Percentiles rank a stretch among this genome's conserved stretches.
These are phyloP conservation scores for Hypomyces perniciosus DNA, from an alignment of 2,329 filamentous ascomycete species.

Conservation along the genomic window DNA sequence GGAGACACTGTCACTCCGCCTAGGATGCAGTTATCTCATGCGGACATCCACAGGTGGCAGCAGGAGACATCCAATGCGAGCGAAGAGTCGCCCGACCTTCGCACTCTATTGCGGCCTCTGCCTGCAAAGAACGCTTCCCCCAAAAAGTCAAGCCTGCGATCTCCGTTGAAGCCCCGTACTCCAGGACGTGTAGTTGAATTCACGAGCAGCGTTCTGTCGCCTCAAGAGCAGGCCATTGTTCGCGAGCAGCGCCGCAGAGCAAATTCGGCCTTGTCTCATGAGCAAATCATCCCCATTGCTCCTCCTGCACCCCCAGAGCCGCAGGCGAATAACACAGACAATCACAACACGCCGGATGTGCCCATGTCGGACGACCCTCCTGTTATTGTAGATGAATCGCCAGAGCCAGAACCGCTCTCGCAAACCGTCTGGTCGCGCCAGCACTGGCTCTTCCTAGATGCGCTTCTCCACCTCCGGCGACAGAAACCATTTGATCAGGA, in stretches of 20 bases:
- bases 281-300: not conserved
- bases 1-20: constrained; percentile 29
- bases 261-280: constrained; percentile 16
- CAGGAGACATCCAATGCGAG: constrained; percentile 33
- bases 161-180: constrained; percentile 51
- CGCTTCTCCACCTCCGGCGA: constrained; percentile 44
- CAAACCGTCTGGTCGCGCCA: constrained; percentile 41
- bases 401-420: constrained; percentile 27
- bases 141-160: constrained; percentile 51
- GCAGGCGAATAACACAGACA: constrained; percentile 24
- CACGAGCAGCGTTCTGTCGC: constrained; percentile 44
- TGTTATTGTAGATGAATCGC: not conserved
- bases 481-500: constrained; percentile 29
- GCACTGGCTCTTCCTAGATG: constrained; percentile 50
- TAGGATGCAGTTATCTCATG: constrained; percentile 36
- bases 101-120: constrained; percentile 40
- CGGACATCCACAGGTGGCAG: constrained; percentile 38
- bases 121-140: constrained; percentile 49
- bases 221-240: constrained; percentile 34
- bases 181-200: constrained; percentile 55
- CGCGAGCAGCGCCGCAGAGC: constrained; percentile 27
- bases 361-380: constrained; percentile 25
- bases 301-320: constrained; percentile 3
- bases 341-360: constrained; percentile 21
- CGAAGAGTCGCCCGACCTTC: constrained; percentile 32